Base-by-base conservation (phyloP, 2,329 filamentous ascomycete genomes). In the Kalmusia sp. region DNA sequence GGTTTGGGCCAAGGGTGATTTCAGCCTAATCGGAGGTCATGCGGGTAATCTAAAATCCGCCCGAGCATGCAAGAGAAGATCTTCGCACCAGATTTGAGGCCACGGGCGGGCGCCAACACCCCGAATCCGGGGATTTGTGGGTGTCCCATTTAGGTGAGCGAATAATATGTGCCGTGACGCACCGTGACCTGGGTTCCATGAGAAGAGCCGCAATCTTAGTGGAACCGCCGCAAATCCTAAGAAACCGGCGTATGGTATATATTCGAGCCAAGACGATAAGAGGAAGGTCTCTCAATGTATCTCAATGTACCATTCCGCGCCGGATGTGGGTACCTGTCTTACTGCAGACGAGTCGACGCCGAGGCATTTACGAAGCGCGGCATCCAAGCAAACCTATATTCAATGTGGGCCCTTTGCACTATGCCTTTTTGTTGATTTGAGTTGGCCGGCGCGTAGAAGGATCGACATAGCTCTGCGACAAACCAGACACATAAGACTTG, bases 11-110 rank as follows among this genome's bases (percentile, higher is more conserved):
- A 51, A 47, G 30, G 44, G 48, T 51, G 48, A 63, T 59, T 69
- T 69, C 61, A 68, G 67, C 56, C 63, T 68, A 69, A 69, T 69
- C 52, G 58, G 56, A 46, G 17, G 51, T 28, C 54, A 58, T 58
- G 53, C 65, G 48, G 52, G 55, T 57, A 70, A 70, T 69, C 52
- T 67, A 66, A 59, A 46, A 52, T 55, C 60, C 57, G 56, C 40
- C 55, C 56, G 56, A 51, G 58, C 41, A 52, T 62, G 48, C 59
- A 44, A 31, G 28, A 37, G 44, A 43, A 41, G 35, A 49, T 28
- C 43, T 31, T 39, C 34, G 49, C 40, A 52, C 40, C 52, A 35
- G 33, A n/a, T 35, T n/a, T 33, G 19, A 28, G 46, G 27, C 44
- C 28, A 41, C 49, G 48, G 52, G 30, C 51, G 51, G 49, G 46